Percentiles rank a stretch among this genome's conserved stretches.
These are phyloP conservation scores for Hanseniaspora mollemarum DNA, from an alignment of 805 yeast species.

Conservation along the genomic window DNA sequence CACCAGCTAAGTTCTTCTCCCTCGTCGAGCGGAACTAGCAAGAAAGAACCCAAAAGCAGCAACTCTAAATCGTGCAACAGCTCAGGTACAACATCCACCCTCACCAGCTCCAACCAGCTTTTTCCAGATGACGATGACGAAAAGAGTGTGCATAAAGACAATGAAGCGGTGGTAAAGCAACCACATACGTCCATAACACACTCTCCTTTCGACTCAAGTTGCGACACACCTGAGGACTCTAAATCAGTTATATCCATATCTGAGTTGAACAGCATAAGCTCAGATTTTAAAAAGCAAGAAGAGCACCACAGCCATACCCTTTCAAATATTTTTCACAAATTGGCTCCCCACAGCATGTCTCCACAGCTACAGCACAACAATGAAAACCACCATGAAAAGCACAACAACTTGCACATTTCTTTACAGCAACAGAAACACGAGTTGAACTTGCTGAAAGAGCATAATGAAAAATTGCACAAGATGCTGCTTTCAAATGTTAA, in stretches of 20 bases:
- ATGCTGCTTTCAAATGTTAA: slow-evolving; percentile 29
- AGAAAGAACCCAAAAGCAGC: background rate
- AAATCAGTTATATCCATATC: background rate
- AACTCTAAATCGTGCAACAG: background rate
- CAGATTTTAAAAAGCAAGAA: background rate
- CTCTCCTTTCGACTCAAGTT: background rate
- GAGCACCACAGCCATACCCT: background rate
- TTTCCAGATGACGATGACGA: background rate
- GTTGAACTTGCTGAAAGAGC: background rate
- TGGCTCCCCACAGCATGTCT: background rate
- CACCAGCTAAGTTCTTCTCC: background rate
- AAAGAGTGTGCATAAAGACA: background rate
- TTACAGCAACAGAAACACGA: slow-evolving; percentile 11
- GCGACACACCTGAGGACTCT: background rate
- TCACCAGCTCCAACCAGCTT: too few relatives aligned
- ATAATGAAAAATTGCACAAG: background rate
- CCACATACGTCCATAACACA: background rate
- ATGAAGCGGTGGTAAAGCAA: background rate
- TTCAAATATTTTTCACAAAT: background rate
- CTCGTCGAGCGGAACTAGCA: background rate
- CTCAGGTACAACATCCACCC: background rate
- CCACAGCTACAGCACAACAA: background rate
- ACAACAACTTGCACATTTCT: background rate
- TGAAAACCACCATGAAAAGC: background rate
- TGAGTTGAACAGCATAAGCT: background rate